These are phyloP conservation scores for Kodamaea kakaduensis DNA, from an alignment of 805 yeast species.

Conservation along the genomic window DNA sequence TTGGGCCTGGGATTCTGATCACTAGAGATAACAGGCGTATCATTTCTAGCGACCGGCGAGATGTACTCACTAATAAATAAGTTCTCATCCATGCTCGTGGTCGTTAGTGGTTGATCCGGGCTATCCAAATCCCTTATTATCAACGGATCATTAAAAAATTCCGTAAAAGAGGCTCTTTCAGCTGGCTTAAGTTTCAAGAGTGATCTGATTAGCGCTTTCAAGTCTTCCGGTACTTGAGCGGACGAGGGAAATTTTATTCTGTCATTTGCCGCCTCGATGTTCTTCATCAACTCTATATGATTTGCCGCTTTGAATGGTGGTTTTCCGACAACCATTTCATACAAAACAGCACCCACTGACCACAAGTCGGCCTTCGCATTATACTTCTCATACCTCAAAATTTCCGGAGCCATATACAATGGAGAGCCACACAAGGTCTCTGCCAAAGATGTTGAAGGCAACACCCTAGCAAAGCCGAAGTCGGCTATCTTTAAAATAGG, in stretches of 20 bases:
- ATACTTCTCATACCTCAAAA: conserved; percentile 87
- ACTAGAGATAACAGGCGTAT: conserved; percentile 16
- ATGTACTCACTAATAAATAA: conserved; percentile 83
- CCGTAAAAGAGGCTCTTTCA: conserved; percentile 83
- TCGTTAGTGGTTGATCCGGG: conserved; percentile 56
- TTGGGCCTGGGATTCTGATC: not conserved
- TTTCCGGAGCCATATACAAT: conserved; percentile 98
- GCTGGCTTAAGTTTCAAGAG: conserved; percentile 80
- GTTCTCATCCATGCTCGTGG: conserved; percentile 69
- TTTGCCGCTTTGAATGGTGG: conserved; percentile 95
- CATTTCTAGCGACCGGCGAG: conserved; percentile 28
- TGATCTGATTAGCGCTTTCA: conserved; percentile 68
- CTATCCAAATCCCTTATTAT: conserved; percentile 52
- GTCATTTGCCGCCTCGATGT: conserved; percentile 80
- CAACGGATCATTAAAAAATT: conserved; percentile 74
- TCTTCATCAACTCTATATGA: conserved; percentile 83
- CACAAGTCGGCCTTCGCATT: conserved; percentile 96
- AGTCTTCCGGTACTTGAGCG: conserved; percentile 58
- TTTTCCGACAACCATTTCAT: conserved; percentile 93
- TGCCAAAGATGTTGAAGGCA: conserved; percentile 91
- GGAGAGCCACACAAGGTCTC: conserved; percentile 98
- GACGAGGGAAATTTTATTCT: conserved; percentile 70
- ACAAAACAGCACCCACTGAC: conserved; percentile 96
- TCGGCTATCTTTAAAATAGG: conserved; percentile 94
- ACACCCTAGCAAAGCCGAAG: conserved; percentile 93